phyloP scores from a whole-genome alignment of 441 rosid species.

The Euphorbia schlechtendalii region DNA sequence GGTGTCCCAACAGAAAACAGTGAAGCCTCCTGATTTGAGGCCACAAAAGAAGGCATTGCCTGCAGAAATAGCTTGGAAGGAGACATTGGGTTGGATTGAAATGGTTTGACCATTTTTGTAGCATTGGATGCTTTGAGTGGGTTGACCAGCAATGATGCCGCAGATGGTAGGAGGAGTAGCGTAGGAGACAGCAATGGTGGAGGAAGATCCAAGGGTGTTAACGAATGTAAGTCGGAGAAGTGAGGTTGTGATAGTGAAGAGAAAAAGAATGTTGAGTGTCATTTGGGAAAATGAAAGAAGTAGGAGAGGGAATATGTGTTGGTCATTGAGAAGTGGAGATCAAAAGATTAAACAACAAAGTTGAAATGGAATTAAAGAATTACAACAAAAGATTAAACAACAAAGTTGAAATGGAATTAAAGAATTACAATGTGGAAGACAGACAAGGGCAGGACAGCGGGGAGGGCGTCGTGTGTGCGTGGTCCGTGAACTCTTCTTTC shows the following conservation, averaged over 20 bases:
- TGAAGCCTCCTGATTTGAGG: slow-evolving; percentile 53
- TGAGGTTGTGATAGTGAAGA: slow-evolving; percentile 5
- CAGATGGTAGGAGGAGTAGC: slow-evolving; percentile 44
- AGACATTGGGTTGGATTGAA: slow-evolving; percentile 37
- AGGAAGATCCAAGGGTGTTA: slow-evolving; percentile 49
- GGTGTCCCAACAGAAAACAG: slow-evolving; percentile 66
- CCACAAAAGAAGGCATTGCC: slow-evolving; percentile 59
- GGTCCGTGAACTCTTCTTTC: too few relatives aligned
- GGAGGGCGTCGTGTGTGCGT: too few relatives aligned
- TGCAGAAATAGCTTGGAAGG: slow-evolving; percentile 59
- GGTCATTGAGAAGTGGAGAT: slow-evolving; percentile 20
- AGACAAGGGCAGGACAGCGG: too few relatives aligned
- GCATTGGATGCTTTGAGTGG: slow-evolving; percentile 49
- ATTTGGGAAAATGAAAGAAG: slow-evolving; percentile 20
- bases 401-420: neutral
- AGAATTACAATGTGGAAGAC: neutral
- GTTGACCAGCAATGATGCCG: slow-evolving; percentile 45
- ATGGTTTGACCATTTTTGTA: slow-evolving; percentile 31
- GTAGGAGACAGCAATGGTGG: slow-evolving; percentile 53
- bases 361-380: neutral
- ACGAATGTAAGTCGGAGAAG: slow-evolving; percentile 8
- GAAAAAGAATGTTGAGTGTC: slow-evolving; percentile 17
- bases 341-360: neutral
- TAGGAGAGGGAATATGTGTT: slow-evolving; percentile 9
- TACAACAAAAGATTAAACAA: neutral